Percentiles rank a stretch among this genome's conserved stretches.
These are phyloP conservation scores for Vanrija humicola DNA, from an alignment of 1,284 basidiomycete species.

Conservation along the genomic window DNA sequence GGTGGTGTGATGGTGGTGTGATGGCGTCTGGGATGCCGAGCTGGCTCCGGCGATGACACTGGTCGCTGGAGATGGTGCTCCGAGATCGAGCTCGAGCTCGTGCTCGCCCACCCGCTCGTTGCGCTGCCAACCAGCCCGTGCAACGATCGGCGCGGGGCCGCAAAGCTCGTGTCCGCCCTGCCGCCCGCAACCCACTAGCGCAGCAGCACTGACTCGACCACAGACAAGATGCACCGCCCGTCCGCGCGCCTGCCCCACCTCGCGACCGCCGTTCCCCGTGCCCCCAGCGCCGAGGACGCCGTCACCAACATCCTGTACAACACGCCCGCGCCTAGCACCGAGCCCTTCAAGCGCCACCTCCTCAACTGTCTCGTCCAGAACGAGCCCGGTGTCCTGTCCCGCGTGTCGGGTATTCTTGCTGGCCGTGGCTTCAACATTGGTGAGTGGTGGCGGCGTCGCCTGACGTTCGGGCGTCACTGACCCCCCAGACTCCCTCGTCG, in stretches of 20 bases:
- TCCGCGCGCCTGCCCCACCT: conserved; percentile 41
- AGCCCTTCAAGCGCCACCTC: conserved; percentile 96
- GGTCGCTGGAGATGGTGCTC: too few species aligned
- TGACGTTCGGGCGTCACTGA: not conserved
- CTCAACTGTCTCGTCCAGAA: conserved; percentile 99
- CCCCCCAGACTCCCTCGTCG: conserved; percentile 81
- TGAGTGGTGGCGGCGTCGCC: conserved; percentile 22
- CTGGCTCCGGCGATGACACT: too few species aligned
- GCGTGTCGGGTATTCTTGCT: conserved; percentile 95
- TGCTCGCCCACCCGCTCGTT: too few species aligned
- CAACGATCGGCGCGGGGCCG: too few species aligned
- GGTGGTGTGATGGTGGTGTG: too few species aligned
- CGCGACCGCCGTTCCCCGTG: conserved; percentile 29
- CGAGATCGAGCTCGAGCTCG: too few species aligned
- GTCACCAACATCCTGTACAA: conserved; percentile 95
- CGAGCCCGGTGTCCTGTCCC: conserved; percentile 95
- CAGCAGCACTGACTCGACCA: not conserved
- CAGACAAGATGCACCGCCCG: conserved; percentile 48
- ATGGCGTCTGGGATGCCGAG: too few species aligned
- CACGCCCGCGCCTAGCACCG: conserved; percentile 84
- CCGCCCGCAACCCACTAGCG: too few species aligned
- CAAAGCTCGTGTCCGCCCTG: too few species aligned
- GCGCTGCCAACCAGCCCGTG: too few species aligned
- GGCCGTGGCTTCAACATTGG: conserved; percentile 95
- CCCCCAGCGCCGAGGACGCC: conserved; percentile 78